These are phyloP conservation scores for Haplosporangium gracile DNA, from an alignment of 192 early-diverging fungal genomes.

Conservation along the genomic window DNA sequence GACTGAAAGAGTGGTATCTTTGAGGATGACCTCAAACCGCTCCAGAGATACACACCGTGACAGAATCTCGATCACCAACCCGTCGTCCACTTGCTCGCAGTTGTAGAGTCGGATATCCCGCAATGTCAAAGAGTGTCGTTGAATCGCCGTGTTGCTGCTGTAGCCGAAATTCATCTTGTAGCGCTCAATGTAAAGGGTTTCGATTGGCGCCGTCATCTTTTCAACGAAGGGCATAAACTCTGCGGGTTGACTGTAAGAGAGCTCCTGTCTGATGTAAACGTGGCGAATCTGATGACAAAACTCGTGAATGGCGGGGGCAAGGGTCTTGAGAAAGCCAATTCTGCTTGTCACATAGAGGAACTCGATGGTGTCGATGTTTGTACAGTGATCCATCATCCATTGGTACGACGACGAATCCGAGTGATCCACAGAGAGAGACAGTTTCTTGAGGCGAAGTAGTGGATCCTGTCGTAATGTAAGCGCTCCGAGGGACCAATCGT, in stretches of 20 bases:
- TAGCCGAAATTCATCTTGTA: not conserved
- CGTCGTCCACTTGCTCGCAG: not conserved
- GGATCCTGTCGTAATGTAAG: not conserved
- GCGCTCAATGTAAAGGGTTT: not conserved
- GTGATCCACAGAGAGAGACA: not conserved
- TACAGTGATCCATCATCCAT: conserved; percentile 1
- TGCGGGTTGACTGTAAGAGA: not conserved
- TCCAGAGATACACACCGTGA: not conserved
- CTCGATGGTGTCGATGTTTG: not conserved
- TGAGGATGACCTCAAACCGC: not conserved
- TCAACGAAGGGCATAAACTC: not conserved
- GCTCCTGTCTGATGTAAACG: not conserved
- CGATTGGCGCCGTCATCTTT: not conserved
- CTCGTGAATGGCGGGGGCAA: not conserved
- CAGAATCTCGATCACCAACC: not conserved
- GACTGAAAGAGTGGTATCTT: not conserved
- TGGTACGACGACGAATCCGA: not conserved
- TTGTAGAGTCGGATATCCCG: not conserved
- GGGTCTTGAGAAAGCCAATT: not conserved
- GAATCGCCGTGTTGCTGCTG: not conserved
- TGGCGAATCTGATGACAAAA: not conserved
- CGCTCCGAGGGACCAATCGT: not conserved
- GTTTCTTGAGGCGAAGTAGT: not conserved
- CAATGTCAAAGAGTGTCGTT: not conserved
- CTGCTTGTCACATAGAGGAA: not conserved